These are phyloP conservation scores for Chlorella sp. DNA, from an alignment of 139 green algal genomes.

Conservation along the genomic window DNA sequence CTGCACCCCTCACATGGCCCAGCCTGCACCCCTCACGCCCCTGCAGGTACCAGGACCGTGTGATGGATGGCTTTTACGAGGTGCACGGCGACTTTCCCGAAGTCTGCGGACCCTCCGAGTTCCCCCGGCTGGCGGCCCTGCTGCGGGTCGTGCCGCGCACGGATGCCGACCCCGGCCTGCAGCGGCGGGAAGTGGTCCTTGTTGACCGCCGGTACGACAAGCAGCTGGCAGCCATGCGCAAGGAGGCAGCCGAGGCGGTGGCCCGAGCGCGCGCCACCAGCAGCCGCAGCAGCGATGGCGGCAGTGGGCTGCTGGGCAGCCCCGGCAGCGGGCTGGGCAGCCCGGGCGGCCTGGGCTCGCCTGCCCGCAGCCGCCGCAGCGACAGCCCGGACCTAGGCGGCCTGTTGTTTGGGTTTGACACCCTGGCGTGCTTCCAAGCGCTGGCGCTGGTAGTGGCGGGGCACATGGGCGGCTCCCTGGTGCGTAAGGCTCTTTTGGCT, in stretches of 20 bases:
- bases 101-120: constrained; percentile 26
- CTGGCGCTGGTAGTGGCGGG: constrained; percentile 54
- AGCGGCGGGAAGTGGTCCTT: constrained; percentile 52
- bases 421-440: constrained; percentile 42
- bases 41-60: constrained; percentile 24
- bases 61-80: constrained; percentile 66
- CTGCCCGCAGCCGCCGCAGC: too few species aligned
- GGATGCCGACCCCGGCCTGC: background rate
- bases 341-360: too few species aligned
- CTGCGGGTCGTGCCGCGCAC: constrained; percentile 27
- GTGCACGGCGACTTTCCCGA: constrained; percentile 57
- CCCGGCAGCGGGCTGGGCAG: too few species aligned
- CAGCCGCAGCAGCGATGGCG: background rate
- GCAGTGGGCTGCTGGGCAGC: background rate
- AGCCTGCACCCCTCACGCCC: too few species aligned
- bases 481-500: too few species aligned
- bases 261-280: background rate
- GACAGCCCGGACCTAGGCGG: too few species aligned
- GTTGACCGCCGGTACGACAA: constrained; percentile 55
- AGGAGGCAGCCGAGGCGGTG: background rate
- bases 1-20: too few species aligned
- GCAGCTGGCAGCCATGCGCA: constrained; percentile 29
- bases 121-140: constrained; percentile 55
- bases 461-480: constrained; percentile 55
- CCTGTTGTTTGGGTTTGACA: background rate